These are phyloP conservation scores for Symbiotaphrina buchneri DNA, from an alignment of 495 filamentous ascomycete genomes.

Conservation along the genomic window DNA sequence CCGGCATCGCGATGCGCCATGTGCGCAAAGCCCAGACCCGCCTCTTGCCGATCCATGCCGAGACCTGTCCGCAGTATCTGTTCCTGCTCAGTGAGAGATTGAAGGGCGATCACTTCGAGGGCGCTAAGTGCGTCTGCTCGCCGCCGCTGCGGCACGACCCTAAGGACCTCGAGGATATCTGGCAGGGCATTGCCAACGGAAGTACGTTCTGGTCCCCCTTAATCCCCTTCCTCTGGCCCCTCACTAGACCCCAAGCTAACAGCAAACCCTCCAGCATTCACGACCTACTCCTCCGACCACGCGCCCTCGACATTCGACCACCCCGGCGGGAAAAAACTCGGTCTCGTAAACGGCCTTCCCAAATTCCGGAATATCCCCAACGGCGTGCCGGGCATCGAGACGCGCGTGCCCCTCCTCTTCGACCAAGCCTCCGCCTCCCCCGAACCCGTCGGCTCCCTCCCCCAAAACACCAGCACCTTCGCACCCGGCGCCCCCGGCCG, in stretches of 20 bases:
- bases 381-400: conserved; percentile 36
- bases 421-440: no score
- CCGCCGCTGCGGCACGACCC: conserved; percentile 11
- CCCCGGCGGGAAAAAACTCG: conserved; percentile 21
- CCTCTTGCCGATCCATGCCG: conserved; percentile 15
- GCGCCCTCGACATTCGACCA: conserved; percentile 29
- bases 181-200: conserved; percentile 10
- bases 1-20: conserved; percentile 2
- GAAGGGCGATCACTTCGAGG: conserved; percentile 7
- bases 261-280: conserved; percentile 24
- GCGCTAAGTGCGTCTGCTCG: conserved; percentile 11
- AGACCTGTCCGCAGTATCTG: conserved; percentile 19
- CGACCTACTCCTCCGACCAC: conserved; percentile 29
- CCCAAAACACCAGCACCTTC: no score
- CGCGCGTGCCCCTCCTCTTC: conserved; percentile 24
- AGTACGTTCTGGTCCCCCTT: no score
- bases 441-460: no score
- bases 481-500: no score
- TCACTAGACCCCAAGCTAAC: conserved; percentile 20
- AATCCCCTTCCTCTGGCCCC: conserved; percentile 22
- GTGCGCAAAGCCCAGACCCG: conserved; percentile 12
- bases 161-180: conserved; percentile 9
- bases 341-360: conserved; percentile 18
- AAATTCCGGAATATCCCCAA: conserved; percentile 33
- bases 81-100: conserved; percentile 10